Conservation (phyloP, 164 flowering plant genomes). For the Berberis vulgaris region DNA sequence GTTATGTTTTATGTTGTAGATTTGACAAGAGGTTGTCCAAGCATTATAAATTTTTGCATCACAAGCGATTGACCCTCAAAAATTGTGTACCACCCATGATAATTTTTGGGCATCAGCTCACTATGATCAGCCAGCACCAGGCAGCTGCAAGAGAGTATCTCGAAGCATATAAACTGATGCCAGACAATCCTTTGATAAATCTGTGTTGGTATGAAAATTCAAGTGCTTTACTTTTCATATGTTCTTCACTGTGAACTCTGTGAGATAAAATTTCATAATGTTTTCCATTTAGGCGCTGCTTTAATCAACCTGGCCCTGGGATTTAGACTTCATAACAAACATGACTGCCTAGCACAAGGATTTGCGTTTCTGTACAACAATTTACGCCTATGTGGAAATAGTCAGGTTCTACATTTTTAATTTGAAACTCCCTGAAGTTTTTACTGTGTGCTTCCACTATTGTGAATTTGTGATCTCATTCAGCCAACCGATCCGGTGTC, state of each 20-base stretch:
- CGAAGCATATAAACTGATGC: conserved; percentile 69
- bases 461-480: no score
- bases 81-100: conserved; percentile 65
- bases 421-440: no score
- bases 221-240: not conserved
- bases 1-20: conserved; percentile 17
- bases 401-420: conserved; percentile 39
- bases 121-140: conserved; percentile 62
- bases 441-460: no score
- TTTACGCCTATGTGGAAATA: conserved; percentile 41
- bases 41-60: conserved; percentile 55
- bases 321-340: conserved; percentile 68
- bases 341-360: conserved; percentile 71
- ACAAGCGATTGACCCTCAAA: conserved; percentile 36
- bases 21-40: conserved; percentile 37
- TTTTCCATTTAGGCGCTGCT: conserved; percentile 45
- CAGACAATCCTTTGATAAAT: conserved; percentile 78
- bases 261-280: not conserved
- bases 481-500: no score
- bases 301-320: conserved; percentile 79
- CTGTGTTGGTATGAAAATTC: conserved; percentile 57
- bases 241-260: not conserved
- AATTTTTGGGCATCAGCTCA: conserved; percentile 68
- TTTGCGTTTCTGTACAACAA: conserved; percentile 75
- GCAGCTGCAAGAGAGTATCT: conserved; percentile 81